Base-by-base conservation (phyloP, 768 basidiomycete genomes). In the Suillus americanus region DNA sequence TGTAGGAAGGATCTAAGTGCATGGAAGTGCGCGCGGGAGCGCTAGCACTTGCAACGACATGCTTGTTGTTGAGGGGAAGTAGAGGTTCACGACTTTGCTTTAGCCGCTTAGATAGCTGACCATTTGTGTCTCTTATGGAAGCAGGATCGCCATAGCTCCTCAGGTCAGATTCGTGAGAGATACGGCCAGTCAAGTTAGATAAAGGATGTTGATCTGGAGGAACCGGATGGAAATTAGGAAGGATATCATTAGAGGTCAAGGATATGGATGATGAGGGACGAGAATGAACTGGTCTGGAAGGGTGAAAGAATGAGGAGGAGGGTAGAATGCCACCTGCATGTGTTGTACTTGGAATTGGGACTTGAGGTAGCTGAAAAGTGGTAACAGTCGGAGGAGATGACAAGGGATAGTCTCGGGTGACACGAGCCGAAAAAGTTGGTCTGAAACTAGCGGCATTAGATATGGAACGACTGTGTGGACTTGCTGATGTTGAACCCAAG, bases 241-340 rank as follows among this genome's bases (percentile, higher is more conserved):
- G 5, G 79, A 78, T 70, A 50, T 76, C 78, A 64, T 71, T 74
- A 59, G 73, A 74, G 50, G 74, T 75, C 60, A 68, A 68, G 59
- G 71, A 70, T 41, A 68, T 70, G 9, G 79, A 79, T 20, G 75
- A 78, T 60, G 79, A 72, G 30, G 79, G 80, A 28, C 74, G 84
- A 37, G 80, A 83, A 67, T 86, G 79, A 28, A 75, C 74, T 0
- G 90, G 91, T 59, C 87, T 82, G 5, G 87, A 84, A 5, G 91
- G 90, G 25, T 82, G 85, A 71, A 93, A 93, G 79, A 94, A 93
- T 8, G 89, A 88, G 5, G 90, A 85, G 12, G 91, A 87, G 18
- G 93, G 91, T 62, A 88, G 86, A 23, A 93, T 89, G 38, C 90
- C 91, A 51, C 86, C 85, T 14, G 88, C 87, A 73, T 92, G 89